A percentile compares a stretch with the other conserved stretches of the same genome.
These are phyloP conservation scores for Sugiyamaella lignohabitans DNA, from an alignment of 805 yeast species.

Conservation along the genomic window DNA sequence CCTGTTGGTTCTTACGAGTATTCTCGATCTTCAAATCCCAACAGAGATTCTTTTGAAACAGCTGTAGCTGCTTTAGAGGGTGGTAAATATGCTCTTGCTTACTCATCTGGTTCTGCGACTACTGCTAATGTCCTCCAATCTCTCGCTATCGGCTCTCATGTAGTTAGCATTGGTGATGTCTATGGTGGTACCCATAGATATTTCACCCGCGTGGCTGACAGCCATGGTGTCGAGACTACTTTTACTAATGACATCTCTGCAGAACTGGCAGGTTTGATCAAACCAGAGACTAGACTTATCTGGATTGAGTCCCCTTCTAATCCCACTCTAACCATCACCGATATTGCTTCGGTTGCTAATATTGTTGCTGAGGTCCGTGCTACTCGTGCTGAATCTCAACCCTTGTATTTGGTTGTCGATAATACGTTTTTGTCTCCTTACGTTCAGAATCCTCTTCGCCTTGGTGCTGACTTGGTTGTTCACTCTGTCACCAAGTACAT, in stretches of 20 bases:
- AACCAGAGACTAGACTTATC: constrained; percentile 61
- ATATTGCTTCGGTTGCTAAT: constrained; percentile 55
- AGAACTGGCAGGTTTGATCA: constrained; percentile 52
- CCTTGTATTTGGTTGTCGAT: constrained; percentile 64
- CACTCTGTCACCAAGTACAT: constrained; percentile 88
- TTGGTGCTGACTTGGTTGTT: constrained; percentile 82
- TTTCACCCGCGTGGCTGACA: constrained; percentile 75
- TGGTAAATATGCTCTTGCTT: constrained; percentile 62
- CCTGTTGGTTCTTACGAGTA: constrained; percentile 79
- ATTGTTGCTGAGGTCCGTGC: constrained; percentile 43
- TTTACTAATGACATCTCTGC: constrained; percentile 59
- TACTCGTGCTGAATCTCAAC: constrained; percentile 41
- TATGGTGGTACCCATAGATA: constrained; percentile 91
- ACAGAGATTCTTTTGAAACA: constrained; percentile 71
- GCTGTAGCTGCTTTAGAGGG: constrained; percentile 76
- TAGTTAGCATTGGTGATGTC: constrained; percentile 75
- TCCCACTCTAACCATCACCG: constrained; percentile 78
- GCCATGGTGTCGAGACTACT: constrained; percentile 65
- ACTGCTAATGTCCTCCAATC: constrained; percentile 73
- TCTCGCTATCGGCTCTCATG: constrained; percentile 64
- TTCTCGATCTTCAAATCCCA: constrained; percentile 81
- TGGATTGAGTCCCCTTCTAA: constrained; percentile 89
- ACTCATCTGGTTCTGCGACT: constrained; percentile 80
- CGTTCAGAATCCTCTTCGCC: constrained; percentile 72
- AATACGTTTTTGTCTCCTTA: constrained; percentile 87